Percentiles rank a stretch among this genome's conserved stretches.
Conservation (phyloP, 305 asterid species). For the Fraxinus platypoda region DNA sequence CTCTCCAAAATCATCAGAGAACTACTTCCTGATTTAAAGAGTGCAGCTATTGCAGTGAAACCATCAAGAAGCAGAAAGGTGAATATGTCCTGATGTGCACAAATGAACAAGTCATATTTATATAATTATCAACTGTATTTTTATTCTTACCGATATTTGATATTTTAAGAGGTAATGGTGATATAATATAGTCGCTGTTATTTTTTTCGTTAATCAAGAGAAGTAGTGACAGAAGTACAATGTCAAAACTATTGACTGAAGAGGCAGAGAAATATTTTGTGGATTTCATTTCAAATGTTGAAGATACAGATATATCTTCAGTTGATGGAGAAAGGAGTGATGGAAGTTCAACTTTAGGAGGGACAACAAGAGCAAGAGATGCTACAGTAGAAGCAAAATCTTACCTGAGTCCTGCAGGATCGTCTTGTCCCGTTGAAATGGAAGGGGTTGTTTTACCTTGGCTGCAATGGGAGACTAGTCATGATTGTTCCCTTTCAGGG, state of each 20-base stretch:
- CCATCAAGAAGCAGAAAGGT: conserved; percentile 62
- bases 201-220: conserved; percentile 51
- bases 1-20: conserved; percentile 42
- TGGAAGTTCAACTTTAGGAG: conserved; percentile 67
- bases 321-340: conserved; percentile 96
- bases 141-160: background rate
- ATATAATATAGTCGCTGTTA: background rate
- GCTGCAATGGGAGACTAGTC: conserved; percentile 93
- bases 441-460: conserved; percentile 92
- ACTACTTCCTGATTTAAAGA: conserved; percentile 41
- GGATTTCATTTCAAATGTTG: conserved; percentile 78
- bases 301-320: conserved; percentile 90
- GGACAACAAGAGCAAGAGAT: conserved; percentile 46
- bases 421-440: conserved; percentile 49
- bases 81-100: conserved; percentile 3
- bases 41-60: conserved; percentile 43
- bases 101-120: background rate
- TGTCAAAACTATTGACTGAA: conserved; percentile 56
- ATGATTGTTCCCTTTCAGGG: conserved; percentile 45
- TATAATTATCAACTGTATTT: background rate
- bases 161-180: background rate
- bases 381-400: conserved; percentile 35
- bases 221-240: conserved; percentile 58
- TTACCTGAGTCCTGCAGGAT: conserved; percentile 43
- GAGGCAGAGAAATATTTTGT: conserved; percentile 88